phyloP scores from a whole-genome alignment of 2,329 filamentous ascomycete species.

The Aureobasidium sp. region DNA sequence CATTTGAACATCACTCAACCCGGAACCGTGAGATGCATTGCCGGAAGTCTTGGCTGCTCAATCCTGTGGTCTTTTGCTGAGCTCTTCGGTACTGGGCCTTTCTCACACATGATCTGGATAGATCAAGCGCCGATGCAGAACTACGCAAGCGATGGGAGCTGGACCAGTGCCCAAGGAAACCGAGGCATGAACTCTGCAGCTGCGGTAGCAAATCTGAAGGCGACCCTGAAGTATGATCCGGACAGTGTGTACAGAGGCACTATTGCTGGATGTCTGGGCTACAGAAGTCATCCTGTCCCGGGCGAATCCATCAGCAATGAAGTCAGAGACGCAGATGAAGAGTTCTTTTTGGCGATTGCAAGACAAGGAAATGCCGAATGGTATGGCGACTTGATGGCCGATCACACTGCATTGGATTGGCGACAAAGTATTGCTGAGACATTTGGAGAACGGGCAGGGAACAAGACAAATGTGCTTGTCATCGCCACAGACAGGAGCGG shows the following conservation, averaged over 20 bases:
- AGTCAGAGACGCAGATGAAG: background rate
- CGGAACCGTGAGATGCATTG: constrained; percentile 4
- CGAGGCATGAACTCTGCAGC: constrained; percentile 8
- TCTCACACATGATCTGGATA: constrained; percentile 8
- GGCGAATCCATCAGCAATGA: background rate
- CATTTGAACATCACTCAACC: background rate
- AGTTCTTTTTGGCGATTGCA: constrained; percentile 4
- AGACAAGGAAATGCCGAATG: background rate
- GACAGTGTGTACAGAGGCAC: constrained; percentile 5
- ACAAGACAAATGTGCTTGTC: background rate
- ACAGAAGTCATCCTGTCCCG: background rate
- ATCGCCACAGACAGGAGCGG: constrained; percentile 4
- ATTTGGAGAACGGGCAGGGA: background rate
- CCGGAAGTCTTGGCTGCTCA: constrained; percentile 4
- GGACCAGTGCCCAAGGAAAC: constrained; percentile 5
- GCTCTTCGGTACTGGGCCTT: background rate
- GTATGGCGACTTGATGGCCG: constrained; percentile 8
- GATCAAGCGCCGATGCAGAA: constrained; percentile 9
- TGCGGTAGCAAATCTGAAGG: background rate
- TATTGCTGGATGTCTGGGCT: background rate
- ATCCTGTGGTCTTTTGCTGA: constrained; percentile 3
- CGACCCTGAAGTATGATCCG: constrained; percentile 4
- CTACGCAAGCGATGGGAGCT: constrained; percentile 5
- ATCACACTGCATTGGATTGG: constrained; percentile 5
- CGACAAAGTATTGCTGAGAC: constrained; percentile 8